A percentile compares a stretch with the other conserved stretches of the same genome.
Evolutionary conservation across 768 basidiomycete species (phyloP).

Genomic region (Trametes sanguinea): DNA sequence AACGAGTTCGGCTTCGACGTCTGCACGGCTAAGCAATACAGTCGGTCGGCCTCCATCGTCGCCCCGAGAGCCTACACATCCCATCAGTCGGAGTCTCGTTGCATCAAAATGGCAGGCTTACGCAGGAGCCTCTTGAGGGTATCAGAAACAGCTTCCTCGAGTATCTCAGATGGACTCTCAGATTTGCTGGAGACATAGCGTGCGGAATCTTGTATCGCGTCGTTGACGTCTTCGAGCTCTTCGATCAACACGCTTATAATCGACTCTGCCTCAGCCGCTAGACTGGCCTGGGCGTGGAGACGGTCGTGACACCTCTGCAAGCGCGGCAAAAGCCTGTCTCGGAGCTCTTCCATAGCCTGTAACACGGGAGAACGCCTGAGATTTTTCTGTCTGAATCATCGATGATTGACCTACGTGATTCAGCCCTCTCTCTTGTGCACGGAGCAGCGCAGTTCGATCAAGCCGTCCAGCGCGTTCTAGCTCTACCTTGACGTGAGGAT

Average conservation of each 20-base stretch:
- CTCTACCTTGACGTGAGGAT: slow-evolving; percentile 30
- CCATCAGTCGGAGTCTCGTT: not conserved
- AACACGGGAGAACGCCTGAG: not conserved
- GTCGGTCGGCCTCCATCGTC: slow-evolving; percentile 6
- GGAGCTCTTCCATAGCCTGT: not conserved
- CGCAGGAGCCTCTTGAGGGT: slow-evolving; percentile 18
- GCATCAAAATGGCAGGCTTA: not conserved
- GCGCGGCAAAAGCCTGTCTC: slow-evolving; percentile 20
- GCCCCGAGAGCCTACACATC: not conserved
- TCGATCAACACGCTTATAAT: slow-evolving; percentile 37
- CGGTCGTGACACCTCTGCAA: slow-evolving; percentile 30
- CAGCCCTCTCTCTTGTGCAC: slow-evolving; percentile 26
- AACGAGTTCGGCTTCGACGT: slow-evolving; percentile 12
- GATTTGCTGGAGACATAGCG: too few relatives aligned
- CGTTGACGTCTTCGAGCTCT: slow-evolving; percentile 33
- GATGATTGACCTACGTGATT: slow-evolving; percentile 28
- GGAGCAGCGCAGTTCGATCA: slow-evolving; percentile 35
- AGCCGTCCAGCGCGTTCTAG: slow-evolving; percentile 36
- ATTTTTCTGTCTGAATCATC: too few relatives aligned
- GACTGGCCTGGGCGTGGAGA: slow-evolving; percentile 27
- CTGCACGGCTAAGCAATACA: slow-evolving; percentile 19
- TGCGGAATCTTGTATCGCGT: slow-evolving; percentile 10
- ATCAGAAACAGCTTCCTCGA: slow-evolving; percentile 5
- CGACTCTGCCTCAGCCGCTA: slow-evolving; percentile 34
- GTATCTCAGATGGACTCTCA: not conserved